These are phyloP conservation scores for Sanghuangporus sanghuang DNA, from an alignment of 1,284 basidiomycete genomes.

Conservation along the genomic window DNA sequence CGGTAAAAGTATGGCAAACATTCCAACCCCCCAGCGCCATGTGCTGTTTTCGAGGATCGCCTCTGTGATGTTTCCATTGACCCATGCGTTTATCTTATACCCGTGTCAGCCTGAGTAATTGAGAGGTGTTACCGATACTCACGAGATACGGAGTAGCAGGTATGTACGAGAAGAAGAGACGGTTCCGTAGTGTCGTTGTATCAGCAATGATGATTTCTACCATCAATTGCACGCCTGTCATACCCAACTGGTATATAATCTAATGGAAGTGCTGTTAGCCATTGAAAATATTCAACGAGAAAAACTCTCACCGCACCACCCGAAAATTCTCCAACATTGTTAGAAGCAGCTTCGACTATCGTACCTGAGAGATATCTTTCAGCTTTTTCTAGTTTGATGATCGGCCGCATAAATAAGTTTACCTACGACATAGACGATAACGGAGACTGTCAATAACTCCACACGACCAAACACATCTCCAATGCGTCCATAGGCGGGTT, in stretches of 20 bases:
- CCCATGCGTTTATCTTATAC: slow-evolving; percentile 34
- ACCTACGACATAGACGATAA: slow-evolving; percentile 30
- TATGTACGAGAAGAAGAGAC: slow-evolving; percentile 35
- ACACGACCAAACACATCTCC: slow-evolving; percentile 31
- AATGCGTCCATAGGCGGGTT: slow-evolving; percentile 20
- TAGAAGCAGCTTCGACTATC: slow-evolving; percentile 30
- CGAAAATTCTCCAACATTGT: slow-evolving; percentile 27
- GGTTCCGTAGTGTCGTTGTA: slow-evolving; percentile 31
- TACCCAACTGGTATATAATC: slow-evolving; percentile 29
- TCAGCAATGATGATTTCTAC: slow-evolving; percentile 37
- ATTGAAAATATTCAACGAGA: slow-evolving; percentile 18
- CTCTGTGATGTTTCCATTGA: slow-evolving; percentile 29
- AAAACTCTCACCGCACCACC: slow-evolving; percentile 27
- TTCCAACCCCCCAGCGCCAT: slow-evolving; percentile 36
- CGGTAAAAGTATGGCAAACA: slow-evolving; percentile 38
- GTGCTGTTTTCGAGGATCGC: slow-evolving; percentile 26
- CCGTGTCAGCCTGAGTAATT: not conserved
- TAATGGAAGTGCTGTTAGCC: not conserved
- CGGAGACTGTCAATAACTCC: slow-evolving; percentile 28
- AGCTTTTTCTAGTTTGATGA: not conserved
- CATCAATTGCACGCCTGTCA: slow-evolving; percentile 30
- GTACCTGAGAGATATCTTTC: slow-evolving; percentile 22
- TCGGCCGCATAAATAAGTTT: not conserved
- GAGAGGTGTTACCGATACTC: not conserved
- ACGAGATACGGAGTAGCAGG: slow-evolving; percentile 30